A percentile compares a stretch with the other conserved stretches of the same genome.
Evolutionary conservation across 2,329 filamentous ascomycete species (phyloP).

Genomic region (Talaromyces piceae): DNA sequence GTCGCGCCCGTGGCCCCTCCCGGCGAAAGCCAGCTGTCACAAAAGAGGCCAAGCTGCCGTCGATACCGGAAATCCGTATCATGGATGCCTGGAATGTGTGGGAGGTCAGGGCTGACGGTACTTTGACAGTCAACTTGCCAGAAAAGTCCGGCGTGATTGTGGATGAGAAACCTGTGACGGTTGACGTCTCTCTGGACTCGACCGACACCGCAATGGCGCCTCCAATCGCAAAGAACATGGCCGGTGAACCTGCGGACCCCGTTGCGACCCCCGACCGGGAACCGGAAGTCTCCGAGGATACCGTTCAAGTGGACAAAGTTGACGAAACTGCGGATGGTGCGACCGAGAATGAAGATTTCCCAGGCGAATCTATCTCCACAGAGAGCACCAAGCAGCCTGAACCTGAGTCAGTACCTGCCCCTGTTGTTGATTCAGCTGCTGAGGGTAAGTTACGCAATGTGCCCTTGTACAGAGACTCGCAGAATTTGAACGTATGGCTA

Average conservation of each 20-base stretch:
- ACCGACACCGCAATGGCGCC: constrained; percentile 20
- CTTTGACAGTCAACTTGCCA: constrained; percentile 14
- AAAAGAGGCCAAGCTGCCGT: constrained; percentile 18
- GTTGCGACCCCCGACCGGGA: constrained; percentile 11
- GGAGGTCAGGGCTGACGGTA: constrained; percentile 28
- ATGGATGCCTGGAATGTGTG: constrained; percentile 36
- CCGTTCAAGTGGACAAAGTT: not conserved
- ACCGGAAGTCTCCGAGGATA: not conserved
- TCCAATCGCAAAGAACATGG: constrained; percentile 25
- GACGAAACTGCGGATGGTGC: not conserved
- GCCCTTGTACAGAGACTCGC: not conserved
- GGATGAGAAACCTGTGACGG: constrained; percentile 10
- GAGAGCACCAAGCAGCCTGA: constrained; percentile 13
- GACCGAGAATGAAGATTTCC: not conserved
- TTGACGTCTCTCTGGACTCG: constrained; percentile 3
- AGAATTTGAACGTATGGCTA: not conserved
- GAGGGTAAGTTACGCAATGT: not conserved
- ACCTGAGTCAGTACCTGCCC: constrained; percentile 3
- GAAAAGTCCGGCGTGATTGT: constrained; percentile 2
- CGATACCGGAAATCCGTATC: constrained; percentile 32
- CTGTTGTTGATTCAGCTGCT: not conserved
- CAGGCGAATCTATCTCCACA: not conserved
- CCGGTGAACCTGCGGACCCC: constrained; percentile 29
- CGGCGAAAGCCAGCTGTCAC: constrained; percentile 61
- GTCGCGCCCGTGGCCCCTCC: constrained; percentile 79